phyloP scores from a whole-genome alignment of 225 moss, liverwort and hornwort genomes.

The Climacium dendroides region DNA sequence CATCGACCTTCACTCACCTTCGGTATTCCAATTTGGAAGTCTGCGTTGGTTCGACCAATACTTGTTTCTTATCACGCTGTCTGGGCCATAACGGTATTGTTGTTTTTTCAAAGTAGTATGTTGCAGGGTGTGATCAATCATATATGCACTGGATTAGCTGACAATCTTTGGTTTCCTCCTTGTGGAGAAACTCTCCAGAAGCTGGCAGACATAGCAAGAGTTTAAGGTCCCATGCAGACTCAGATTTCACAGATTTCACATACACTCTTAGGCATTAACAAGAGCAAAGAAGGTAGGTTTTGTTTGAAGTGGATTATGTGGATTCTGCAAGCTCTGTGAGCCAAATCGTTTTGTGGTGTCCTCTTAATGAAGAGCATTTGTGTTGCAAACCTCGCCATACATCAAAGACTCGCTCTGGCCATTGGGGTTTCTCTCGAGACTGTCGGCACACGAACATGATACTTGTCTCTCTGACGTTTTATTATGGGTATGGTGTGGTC shows the following conservation, averaged over 20 bases:
- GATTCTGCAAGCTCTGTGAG: not conserved
- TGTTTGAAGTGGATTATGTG: not conserved
- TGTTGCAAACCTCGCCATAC: not conserved
- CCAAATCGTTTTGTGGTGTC: not conserved
- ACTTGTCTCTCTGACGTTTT: not conserved
- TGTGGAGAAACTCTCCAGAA: not conserved
- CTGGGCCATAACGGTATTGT: not conserved
- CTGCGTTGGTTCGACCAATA: not conserved
- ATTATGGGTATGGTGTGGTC: not conserved
- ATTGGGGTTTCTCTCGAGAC: not conserved
- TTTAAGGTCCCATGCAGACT: not conserved
- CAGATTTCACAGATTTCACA: not conserved
- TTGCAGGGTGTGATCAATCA: not conserved
- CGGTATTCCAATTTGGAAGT: not conserved
- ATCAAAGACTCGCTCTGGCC: not conserved
- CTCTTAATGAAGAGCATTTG: not conserved
- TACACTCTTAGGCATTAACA: not conserved
- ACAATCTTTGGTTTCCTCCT: not conserved
- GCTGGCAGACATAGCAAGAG: not conserved
- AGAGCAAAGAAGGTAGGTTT: not conserved
- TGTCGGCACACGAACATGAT: not conserved
- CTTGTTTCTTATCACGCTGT: not conserved
- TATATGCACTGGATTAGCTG: not conserved
- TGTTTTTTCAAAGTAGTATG: not conserved
- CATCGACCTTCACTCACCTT: not conserved